Evolutionary conservation across 306 rosid species (phyloP), one percentile per base, ranked within the genome.

Genomic region (Cucurbita maxima): DNA sequence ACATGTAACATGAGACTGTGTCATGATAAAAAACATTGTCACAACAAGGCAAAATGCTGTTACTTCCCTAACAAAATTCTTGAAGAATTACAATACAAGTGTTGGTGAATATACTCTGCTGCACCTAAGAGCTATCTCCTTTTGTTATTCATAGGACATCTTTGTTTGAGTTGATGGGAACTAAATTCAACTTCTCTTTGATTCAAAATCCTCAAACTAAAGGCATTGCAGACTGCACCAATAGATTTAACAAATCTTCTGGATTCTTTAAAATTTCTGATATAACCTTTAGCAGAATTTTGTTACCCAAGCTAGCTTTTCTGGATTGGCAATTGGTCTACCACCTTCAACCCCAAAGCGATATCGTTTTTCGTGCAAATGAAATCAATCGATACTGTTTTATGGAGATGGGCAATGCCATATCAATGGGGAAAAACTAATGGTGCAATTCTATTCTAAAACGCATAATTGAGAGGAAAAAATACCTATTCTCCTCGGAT

Each of bases 401-500:
- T n/a, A 8, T 38, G 70, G 70, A 63, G 51, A 63, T 62, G 70
- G 14, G 5, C 1, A 64, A 18, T 41, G 41, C 43, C 10, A 43
- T 18, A n/a, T 10, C 37, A 14, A 41, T 10, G 52, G 53, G 30
- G 8, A 19, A 63, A 41, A 64, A 38, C 43, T 9, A 14, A n/a
- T 7, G 69, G 13, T 22, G 15, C 15, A 40, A 16, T 62, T 62
- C 47, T 25, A n/a, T 37, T n/a, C 44, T 9, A 22, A 57, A 38
- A 61, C 8, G 3, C 47, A 61, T 61, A 12, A 20, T 45, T 67
- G 72, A 67, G 9, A 58, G 40, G 13, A 25, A 60, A 77, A 45
- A 11, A 37, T 84, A 92, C 97, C 90, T 86, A 75, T 92, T 92
- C 85, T 92, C 97, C 47, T 89, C 97, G 47, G 96, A 84, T 43